Base-by-base conservation (phyloP, 2,329 filamentous ascomycete genomes). In the Aureobasidium sp. region DNA sequence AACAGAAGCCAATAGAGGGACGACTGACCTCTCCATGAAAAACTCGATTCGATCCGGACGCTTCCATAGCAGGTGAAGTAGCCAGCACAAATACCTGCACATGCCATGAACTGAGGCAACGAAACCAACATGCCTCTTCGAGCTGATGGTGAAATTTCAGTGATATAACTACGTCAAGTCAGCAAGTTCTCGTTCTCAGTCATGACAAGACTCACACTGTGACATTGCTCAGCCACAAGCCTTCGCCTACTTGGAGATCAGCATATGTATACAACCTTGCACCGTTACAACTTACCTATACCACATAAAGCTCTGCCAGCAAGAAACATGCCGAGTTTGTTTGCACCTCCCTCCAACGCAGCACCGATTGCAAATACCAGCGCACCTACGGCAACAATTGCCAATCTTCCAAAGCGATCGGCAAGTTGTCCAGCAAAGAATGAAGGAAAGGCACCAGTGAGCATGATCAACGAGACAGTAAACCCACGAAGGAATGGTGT, bases 51-150 rank as follows among this genome's bases (percentile, higher is more conserved):
- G 6, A 60, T 22, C n/a, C 20, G 17, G 0, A 79, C 74, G 25
- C 78, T 81, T 8, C 81, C 83, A 65, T 86, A 87, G 69, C 82
- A 85, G 11, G 77, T 79, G 66, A 87, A 87, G 65, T 84, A 87
- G 0, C 84, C 85, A 0, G 76, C 51, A 11, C 79, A 79, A 2
- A 86, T 79, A 15, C 79, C 77, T 15, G 76, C 79, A 1, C 77
- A 78, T 2, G 56, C 55, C 53, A 66, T 63, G 5, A 69, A 61
- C 42, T 68, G 66, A 2, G 65, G 66, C 29, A 64, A 56, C 0
- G 64, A 63, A 3, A 64, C 64, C 11, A 69, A 55, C 56, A 62
- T 66, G 4, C 67, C 66, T 22, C 80, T 76, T 12, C 82, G 75
- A 5, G 80, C 80, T 79, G 1, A 77, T 68, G 12, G 80, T 77